Base-by-base conservation (phyloP, 2,329 filamentous ascomycete genomes). In the Thermoascus crustaceus region DNA sequence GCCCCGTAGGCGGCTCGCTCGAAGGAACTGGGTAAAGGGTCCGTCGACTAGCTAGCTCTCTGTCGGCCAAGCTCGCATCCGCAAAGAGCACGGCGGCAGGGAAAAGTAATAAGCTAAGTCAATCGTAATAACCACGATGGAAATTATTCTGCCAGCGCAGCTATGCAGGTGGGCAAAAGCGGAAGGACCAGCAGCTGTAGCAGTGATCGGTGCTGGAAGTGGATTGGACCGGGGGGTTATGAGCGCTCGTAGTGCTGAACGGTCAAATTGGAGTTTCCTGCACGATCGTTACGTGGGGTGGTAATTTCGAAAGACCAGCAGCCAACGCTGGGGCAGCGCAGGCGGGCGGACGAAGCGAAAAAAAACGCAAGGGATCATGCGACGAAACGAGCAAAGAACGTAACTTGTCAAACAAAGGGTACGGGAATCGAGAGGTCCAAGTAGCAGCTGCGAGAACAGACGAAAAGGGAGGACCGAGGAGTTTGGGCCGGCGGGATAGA, bases 161-260 rank as follows among this genome's bases (percentile, higher is more conserved):
- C 19, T 40, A 41, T 43, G 40, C 40, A 43, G 18, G 40, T 38
- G 32, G 38, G 35, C 40, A 29, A 41, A 43, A 38, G 40, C 31
- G 40, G 40, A 37, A 43, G 37, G 40, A 35, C 38, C 35, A 37
- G 32, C 40, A 31, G 35, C 30, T 27, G 22, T 34, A 32, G 38
- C 31, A 40, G 29, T 24, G 29, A 40, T 43, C 40, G 35, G 27
- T 37, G 25, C 14, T 30, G 22, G 5, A 11, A 11, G 21, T 32
- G 30, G 30, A 20, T 34, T 34, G 31, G 19, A 17, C 31, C 19
- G 22, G 31, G 20, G 20, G 9, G 31, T 23, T 33, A 16, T 22
- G 21, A 13, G 20, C 31, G 19, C 31, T 23, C 7, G 31, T 34
- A 17, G 31, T 34, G 19, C 24, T 24, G n/a, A 22, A 22, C 19